Percentiles rank a stretch among this genome's conserved stretches.
These are phyloP conservation scores for Plasmodium inui DNA, from an alignment of 169 alveolate genomes.

Conservation along the genomic window DNA sequence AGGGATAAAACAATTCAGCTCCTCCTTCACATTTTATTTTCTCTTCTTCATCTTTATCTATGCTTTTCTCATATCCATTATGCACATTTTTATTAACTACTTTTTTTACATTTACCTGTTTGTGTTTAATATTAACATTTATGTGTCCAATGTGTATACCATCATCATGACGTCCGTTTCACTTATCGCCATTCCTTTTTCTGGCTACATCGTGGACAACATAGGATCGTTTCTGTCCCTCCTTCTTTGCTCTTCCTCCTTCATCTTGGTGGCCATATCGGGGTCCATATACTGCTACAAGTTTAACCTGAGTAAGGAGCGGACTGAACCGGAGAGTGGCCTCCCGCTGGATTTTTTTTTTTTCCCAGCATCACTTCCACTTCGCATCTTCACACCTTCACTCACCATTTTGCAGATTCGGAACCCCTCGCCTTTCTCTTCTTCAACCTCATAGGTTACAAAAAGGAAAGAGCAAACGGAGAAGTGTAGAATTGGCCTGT, in stretches of 20 bases:
- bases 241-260: slow-evolving; percentile 57
- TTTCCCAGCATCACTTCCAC: neutral
- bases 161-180: slow-evolving; percentile 65
- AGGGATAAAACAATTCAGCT: slow-evolving; percentile 21
- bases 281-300: slow-evolving; percentile 66
- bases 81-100: slow-evolving; percentile 63
- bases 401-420: slow-evolving; percentile 34
- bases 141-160: slow-evolving; percentile 58
- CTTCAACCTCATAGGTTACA: slow-evolving; percentile 66
- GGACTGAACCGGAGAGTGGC: neutral
- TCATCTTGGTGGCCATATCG: slow-evolving; percentile 59
- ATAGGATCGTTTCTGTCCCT: slow-evolving; percentile 66
- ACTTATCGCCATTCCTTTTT: slow-evolving; percentile 65
- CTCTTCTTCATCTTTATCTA: slow-evolving; percentile 62
- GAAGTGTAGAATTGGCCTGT: neutral
- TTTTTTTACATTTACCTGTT: slow-evolving; percentile 64
- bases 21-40: slow-evolving; percentile 65
- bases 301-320: slow-evolving; percentile 29
- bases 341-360: neutral
- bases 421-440: slow-evolving; percentile 55
- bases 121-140: slow-evolving; percentile 65
- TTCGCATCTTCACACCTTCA: neutral
- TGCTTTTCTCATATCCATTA: slow-evolving; percentile 60
- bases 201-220: slow-evolving; percentile 67
- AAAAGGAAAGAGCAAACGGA: neutral